These are phyloP conservation scores for Olyra latifolia DNA, from an alignment of 176 grass and related monocot species.

Conservation along the genomic window DNA sequence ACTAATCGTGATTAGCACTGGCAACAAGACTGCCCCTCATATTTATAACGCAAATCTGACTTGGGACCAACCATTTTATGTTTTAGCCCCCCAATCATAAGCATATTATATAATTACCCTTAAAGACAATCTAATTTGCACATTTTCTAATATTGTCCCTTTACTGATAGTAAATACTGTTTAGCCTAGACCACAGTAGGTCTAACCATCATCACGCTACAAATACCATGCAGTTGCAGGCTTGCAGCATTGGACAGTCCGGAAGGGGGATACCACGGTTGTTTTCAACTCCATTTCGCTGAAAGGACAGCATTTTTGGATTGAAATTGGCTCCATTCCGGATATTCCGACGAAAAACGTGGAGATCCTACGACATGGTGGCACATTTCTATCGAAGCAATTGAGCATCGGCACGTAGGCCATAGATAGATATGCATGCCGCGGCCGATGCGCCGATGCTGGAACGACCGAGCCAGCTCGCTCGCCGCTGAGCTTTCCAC, in stretches of 20 bases:
- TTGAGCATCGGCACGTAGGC: background rate
- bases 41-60: no score
- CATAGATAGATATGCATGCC: background rate
- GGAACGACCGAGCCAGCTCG: constrained; percentile 9
- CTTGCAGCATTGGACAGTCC: background rate
- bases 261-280: background rate
- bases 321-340: constrained; percentile 14
- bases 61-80: no score
- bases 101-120: no score
- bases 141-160: no score
- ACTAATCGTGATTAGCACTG: no score
- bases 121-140: no score
- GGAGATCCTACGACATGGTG: background rate
- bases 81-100: no score
- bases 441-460: background rate
- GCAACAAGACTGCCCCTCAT: no score
- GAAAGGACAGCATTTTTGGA: constrained; percentile 16
- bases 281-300: background rate
- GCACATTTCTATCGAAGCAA: background rate
- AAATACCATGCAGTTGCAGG: background rate
- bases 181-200: no score
- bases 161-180: no score
- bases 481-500: background rate
- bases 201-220: no score
- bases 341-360: constrained; percentile 22